A percentile compares a stretch with the other conserved stretches of the same genome.
These are phyloP conservation scores for Ophiosphaerella korrae DNA, from an alignment of 2,329 filamentous ascomycete genomes.

Conservation along the genomic window DNA sequence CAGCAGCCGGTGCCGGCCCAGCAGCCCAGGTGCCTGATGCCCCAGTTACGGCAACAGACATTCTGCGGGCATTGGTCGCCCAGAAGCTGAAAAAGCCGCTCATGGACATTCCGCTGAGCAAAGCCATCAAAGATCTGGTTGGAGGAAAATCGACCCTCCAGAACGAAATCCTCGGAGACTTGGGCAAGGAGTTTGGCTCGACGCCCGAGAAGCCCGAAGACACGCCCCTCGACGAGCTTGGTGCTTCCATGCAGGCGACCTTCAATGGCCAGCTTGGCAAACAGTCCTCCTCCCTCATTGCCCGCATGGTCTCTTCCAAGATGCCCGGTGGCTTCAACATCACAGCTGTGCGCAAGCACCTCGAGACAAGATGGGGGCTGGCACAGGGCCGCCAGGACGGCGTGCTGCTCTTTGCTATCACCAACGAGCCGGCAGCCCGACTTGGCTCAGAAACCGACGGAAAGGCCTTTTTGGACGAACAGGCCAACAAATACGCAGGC, in stretches of 20 bases:
- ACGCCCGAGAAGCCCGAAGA: conserved; percentile 99
- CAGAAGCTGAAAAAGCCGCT: conserved; percentile 98
- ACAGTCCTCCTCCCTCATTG: conserved; percentile 90
- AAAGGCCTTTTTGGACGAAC: conserved; percentile 88
- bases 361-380: conserved; percentile 92
- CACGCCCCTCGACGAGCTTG: conserved; percentile 91
- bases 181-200: conserved; percentile 97
- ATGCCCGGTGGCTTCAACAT: conserved; percentile 99
- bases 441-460: conserved; percentile 88
- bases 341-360: conserved; percentile 90
- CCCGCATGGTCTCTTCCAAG: conserved; percentile 94
- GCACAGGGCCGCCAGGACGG: conserved; percentile 87
- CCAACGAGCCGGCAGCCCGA: conserved; percentile 88
- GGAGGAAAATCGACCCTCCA: conserved; percentile 98
- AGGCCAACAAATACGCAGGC: conserved; percentile 86
- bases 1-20: conserved; percentile 76
- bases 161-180: conserved; percentile 96
- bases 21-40: conserved; percentile 85
- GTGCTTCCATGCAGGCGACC: conserved; percentile 95
- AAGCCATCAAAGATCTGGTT: conserved; percentile 98
- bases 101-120: conserved; percentile 85
- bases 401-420: conserved; percentile 83
- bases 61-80: conserved; percentile 85
- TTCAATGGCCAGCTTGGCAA: conserved; percentile 99
- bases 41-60: conserved; percentile 86